Percentiles rank a stretch among this genome's conserved stretches.
These are phyloP conservation scores for Colletotrichum sp. DNA, from an alignment of 2,329 filamentous ascomycete genomes.

Conservation along the genomic window DNA sequence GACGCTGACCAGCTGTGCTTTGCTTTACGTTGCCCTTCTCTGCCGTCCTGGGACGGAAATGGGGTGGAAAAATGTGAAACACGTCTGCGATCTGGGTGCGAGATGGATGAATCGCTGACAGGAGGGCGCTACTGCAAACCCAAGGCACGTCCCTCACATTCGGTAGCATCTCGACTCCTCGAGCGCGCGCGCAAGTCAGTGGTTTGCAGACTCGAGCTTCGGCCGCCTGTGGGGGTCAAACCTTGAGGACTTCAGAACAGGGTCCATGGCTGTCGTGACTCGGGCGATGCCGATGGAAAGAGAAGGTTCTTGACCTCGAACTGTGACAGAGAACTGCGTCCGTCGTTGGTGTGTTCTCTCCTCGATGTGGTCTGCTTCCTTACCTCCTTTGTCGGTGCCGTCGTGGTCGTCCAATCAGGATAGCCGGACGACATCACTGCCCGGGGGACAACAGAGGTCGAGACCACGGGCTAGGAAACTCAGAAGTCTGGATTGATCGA, in stretches of 20 bases:
- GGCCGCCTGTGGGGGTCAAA: not conserved
- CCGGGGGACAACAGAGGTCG: not conserved
- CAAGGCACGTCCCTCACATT: not conserved
- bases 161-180: not conserved
- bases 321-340: not conserved
- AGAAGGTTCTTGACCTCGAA: not conserved
- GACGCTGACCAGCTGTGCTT: not conserved
- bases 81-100: not conserved
- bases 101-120: constrained; percentile 14
- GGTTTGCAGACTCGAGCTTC: not conserved
- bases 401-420: not conserved
- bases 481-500: not conserved
- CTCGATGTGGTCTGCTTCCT: not conserved
- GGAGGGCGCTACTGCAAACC: not conserved
- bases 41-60: not conserved
- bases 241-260: not conserved
- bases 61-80: constrained; percentile 12
- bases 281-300: constrained; percentile 8
- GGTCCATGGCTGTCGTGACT: not conserved
- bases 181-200: not conserved
- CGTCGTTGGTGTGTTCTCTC: not conserved
- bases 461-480: not conserved
- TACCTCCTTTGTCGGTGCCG: not conserved
- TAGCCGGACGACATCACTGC: not conserved
- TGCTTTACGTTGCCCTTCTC: not conserved